A percentile compares a stretch with the other conserved stretches of the same genome.
Conservation (phyloP, 1,139 yeast genomes). For the Blastobotrys apis region DNA sequence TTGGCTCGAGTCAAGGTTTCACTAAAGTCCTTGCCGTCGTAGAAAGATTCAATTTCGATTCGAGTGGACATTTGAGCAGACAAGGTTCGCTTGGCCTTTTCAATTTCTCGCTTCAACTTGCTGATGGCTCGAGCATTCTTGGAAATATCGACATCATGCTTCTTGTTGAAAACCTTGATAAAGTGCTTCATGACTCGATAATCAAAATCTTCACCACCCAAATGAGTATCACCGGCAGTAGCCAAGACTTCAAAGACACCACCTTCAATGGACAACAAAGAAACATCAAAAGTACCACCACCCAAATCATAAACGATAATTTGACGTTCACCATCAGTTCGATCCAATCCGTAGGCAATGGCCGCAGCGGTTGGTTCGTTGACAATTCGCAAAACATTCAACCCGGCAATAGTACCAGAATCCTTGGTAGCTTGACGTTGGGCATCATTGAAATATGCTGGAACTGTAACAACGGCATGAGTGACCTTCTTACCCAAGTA, state of each 20-base stretch:
- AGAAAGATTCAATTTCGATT: conserved; percentile 93
- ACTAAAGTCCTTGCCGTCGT: conserved; percentile 95
- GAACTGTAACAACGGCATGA: conserved; percentile 94
- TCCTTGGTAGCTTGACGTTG: conserved; percentile 97
- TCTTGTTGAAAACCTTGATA: conserved; percentile 93
- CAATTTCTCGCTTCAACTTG: conserved; percentile 98
- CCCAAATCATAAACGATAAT: conserved; percentile 92
- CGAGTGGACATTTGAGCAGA: conserved; percentile 96
- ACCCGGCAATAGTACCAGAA: conserved; percentile 96
- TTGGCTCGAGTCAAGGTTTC: conserved; percentile 98
- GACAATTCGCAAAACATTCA: conserved; percentile 93
- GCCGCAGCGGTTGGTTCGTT: conserved; percentile 99
- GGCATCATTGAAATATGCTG: conserved; percentile 97
- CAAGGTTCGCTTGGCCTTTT: conserved; percentile 98
- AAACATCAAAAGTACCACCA: conserved; percentile 99
- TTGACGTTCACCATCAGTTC: conserved; percentile 62
- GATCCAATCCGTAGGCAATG: conserved; percentile 92
- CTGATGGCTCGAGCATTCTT: conserved; percentile 93
- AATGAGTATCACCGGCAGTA: conserved; percentile 99
- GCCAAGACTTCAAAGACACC: conserved; percentile 88
- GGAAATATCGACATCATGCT: conserved; percentile 91
- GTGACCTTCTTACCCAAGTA: conserved; percentile 84
- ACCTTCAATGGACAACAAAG: conserved; percentile 93
- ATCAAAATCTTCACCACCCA: conserved; percentile 99
- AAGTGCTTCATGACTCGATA: conserved; percentile 93